phyloP scores from a whole-genome alignment of 2,329 filamentous ascomycete species.

The Fusarium pininemorale region DNA sequence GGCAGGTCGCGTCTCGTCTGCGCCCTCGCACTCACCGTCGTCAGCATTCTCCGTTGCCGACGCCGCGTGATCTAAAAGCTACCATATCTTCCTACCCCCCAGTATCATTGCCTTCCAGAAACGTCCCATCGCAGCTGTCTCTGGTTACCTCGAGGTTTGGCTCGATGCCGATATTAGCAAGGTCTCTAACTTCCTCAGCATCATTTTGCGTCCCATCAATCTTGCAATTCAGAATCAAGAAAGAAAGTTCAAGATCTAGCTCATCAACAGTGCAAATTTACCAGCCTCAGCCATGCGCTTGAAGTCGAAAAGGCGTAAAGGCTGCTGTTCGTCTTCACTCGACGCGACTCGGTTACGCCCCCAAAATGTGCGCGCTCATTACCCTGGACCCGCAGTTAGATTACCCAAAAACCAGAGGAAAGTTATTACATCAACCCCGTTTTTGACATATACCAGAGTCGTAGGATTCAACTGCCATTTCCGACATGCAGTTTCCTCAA shows the following conservation, averaged over 20 bases:
- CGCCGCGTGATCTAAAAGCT: fast-evolving
- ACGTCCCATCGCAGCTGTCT: neutral
- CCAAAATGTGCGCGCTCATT: too few species aligned
- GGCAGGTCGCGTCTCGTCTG: neutral
- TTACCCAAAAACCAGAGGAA: neutral
- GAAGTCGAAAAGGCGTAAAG: neutral
- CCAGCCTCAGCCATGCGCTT: too few species aligned
- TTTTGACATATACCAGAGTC: fast-evolving
- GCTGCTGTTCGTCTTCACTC: neutral
- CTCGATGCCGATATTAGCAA: fast-evolving
- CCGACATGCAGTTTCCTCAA: too few species aligned
- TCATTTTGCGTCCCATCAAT: fast-evolving
- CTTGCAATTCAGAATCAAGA: neutral
- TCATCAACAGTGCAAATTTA: fast-evolving
- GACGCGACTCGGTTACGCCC: neutral
- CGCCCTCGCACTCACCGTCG: fast-evolving
- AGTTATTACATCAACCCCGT: fast-evolving
- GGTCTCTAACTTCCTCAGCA: fast-evolving
- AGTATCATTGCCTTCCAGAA: too few species aligned
- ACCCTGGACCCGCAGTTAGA: neutral
- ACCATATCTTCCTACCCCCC: fast-evolving
- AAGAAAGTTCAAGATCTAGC: fast-evolving
- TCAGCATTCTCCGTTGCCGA: neutral
- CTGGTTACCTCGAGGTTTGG: fast-evolving
- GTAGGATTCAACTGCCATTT: too few species aligned